Percentiles rank a stretch among this genome's conserved stretches.
These are phyloP conservation scores for Talaromyces piceae DNA, from an alignment of 2,329 filamentous ascomycete species.

Conservation along the genomic window DNA sequence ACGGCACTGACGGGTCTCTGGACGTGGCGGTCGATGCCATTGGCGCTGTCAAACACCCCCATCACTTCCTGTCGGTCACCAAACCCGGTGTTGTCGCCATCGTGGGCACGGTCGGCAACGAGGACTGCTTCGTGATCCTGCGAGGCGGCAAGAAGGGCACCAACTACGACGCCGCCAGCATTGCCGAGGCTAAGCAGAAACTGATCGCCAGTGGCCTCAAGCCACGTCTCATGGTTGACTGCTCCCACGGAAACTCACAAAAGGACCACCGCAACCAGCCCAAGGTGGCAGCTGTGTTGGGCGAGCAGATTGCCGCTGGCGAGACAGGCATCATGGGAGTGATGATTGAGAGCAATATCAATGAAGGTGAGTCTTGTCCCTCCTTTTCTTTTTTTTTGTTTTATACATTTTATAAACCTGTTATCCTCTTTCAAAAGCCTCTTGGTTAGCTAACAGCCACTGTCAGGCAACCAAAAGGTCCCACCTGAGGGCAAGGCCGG, in stretches of 20 bases:
- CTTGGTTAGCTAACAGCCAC: slow-evolving; percentile 9
- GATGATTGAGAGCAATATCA: slow-evolving; percentile 98
- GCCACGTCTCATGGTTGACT: slow-evolving; percentile 90
- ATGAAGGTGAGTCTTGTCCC: slow-evolving; percentile 58
- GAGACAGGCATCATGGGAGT: slow-evolving; percentile 89
- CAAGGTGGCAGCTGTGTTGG: slow-evolving; percentile 75
- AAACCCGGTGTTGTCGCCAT: slow-evolving; percentile 95
- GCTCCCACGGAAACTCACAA: slow-evolving; percentile 89
- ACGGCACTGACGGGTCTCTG: slow-evolving; percentile 88
- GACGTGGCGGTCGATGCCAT: slow-evolving; percentile 92
- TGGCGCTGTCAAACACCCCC: slow-evolving; percentile 80
- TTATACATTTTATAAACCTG: no score
- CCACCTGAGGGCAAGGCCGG: slow-evolving; percentile 76
- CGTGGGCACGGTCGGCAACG: slow-evolving; percentile 87
- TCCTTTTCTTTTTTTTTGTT: not conserved
- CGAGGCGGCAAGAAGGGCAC: slow-evolving; percentile 87
- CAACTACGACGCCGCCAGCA: slow-evolving; percentile 83
- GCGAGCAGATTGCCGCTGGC: slow-evolving; percentile 75
- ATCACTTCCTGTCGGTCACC: slow-evolving; percentile 95
- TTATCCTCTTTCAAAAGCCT: no score
- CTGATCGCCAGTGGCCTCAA: slow-evolving; percentile 66
- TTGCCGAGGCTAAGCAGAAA: slow-evolving; percentile 73
- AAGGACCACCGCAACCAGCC: slow-evolving; percentile 98
- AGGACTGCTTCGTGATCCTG: slow-evolving; percentile 94
- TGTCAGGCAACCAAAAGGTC: slow-evolving; percentile 83